Percentiles rank a stretch among this genome's conserved stretches.
phyloP scores from a whole-genome alignment of 2,329 filamentous ascomycete genomes.

The Alternaria alternata region DNA sequence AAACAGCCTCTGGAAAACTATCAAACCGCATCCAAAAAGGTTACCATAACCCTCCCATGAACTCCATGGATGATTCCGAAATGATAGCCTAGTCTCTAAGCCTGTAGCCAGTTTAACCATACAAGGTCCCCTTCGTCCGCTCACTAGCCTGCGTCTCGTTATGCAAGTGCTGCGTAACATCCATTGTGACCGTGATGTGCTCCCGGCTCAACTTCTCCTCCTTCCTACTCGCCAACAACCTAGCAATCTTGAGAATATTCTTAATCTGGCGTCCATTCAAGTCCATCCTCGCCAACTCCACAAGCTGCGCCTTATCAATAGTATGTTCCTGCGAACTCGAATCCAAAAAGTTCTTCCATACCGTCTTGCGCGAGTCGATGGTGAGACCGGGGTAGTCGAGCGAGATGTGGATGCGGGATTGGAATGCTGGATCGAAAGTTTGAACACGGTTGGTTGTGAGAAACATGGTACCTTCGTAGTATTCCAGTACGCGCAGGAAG shows the following conservation, averaged over 20 bases:
- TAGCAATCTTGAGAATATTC: slow-evolving; percentile 51
- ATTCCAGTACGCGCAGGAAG: slow-evolving; percentile 47
- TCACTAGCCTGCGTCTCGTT: slow-evolving; percentile 47
- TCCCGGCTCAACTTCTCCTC: slow-evolving; percentile 37
- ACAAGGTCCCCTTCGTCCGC: slow-evolving; percentile 33
- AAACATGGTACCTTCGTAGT: slow-evolving; percentile 47
- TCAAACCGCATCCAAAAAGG: no score
- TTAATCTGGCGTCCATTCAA: slow-evolving; percentile 63
- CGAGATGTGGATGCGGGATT: slow-evolving; percentile 44
- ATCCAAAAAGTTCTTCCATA: slow-evolving; percentile 51
- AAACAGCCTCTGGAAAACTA: neutral
- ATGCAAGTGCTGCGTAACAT: slow-evolving; percentile 52
- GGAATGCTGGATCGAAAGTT: slow-evolving; percentile 44
- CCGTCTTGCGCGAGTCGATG: slow-evolving; percentile 45
- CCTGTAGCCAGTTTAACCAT: neutral
- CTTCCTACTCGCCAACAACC: slow-evolving; percentile 37
- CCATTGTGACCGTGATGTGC: slow-evolving; percentile 47
- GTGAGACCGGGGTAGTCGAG: slow-evolving; percentile 40
- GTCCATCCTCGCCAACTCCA: slow-evolving; percentile 50
- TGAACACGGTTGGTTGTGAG: slow-evolving; percentile 48
- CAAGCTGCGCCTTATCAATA: slow-evolving; percentile 22
- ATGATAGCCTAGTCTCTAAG: neutral
- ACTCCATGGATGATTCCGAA: neutral
- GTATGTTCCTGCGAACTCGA: slow-evolving; percentile 25
- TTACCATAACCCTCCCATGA: neutral